Percentiles rank a stretch among this genome's conserved stretches.
Evolutionary conservation across 208 protist genomes (phyloP).

Genomic region (Lotmaria passim): DNA sequence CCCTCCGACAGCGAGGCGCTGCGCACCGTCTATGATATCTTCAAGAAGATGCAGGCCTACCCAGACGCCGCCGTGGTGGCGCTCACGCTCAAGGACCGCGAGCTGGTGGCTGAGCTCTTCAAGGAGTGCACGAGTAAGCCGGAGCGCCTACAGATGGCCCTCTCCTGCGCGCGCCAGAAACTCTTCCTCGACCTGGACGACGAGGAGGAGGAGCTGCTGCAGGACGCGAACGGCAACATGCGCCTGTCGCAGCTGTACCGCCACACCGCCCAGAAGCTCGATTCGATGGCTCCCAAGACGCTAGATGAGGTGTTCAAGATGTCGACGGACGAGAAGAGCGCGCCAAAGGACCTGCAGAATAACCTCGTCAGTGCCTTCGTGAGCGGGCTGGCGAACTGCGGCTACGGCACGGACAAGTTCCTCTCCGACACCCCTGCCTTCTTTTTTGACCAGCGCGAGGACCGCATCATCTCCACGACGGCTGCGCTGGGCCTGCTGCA

Average conservation of each 20-base stretch:
- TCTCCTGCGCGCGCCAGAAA: conserved; percentile 93
- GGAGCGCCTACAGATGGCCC: conserved; percentile 92
- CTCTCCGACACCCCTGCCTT: conserved; percentile 92
- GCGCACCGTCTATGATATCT: conserved; percentile 92
- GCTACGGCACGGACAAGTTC: conserved; percentile 97
- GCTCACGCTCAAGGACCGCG: conserved; percentile 84
- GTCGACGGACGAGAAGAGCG: conserved; percentile 40
- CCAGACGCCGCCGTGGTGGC: conserved; percentile 92
- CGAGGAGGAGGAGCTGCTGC: conserved; percentile 91
- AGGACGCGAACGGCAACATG: conserved; percentile 95
- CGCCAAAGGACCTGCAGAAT: conserved; percentile 75
- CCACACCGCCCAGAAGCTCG: conserved; percentile 93
- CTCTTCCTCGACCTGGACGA: conserved; percentile 82
- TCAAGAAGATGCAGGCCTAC: conserved; percentile 91
- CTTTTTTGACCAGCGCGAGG: conserved; percentile 97
- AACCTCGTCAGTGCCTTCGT: conserved; percentile 98
- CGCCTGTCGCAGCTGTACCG: conserved; percentile 95
- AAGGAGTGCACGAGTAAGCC: conserved; percentile 65
- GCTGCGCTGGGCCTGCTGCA: conserved; percentile 97
- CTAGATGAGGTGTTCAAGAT: conserved; percentile 99
- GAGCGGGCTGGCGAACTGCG: conserved; percentile 95
- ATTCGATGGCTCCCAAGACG: conserved; percentile 96
- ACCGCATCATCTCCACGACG: conserved; percentile 95
- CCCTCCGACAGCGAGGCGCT: conserved; percentile 94
- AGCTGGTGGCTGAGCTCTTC: conserved; percentile 85